Base-by-base conservation (phyloP, 805 yeast genomes). In the Hanseniaspora guilliermondii region DNA sequence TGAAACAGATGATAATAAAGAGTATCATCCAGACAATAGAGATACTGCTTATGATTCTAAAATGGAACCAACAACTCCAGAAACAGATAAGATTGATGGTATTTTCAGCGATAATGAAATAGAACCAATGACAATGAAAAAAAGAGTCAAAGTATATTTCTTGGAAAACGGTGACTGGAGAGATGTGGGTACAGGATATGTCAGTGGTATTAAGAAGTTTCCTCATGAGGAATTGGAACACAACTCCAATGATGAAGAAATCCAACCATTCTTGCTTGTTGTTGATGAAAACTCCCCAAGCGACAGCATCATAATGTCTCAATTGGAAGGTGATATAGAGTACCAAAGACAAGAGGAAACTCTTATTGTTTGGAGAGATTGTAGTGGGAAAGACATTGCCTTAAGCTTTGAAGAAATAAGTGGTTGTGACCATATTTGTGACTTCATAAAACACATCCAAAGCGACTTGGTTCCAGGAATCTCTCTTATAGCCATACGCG, bases 301-400 rank as follows among this genome's bases (percentile, higher is more conserved):
- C 2, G 80, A 82, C 30, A 70, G 79, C 11, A 69, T 91, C 22
- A 68, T 91, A 40, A 76, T 77, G 61, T 78, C 89, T 4, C 73
- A 67, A 56, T 72, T 91, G n/a, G 82, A 78, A 61, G 94, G 94
- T 0, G 68, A 77, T 30, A 82, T 81, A 3, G 94, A 85, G 60
- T 91, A 85, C 65, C 97, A 91, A 65, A 77, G 95, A 62, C 97
- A 93, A 63, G 96, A 88, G 64, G 97, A 88, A 56, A 88, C 97
- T 0, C 71, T 91, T 47, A 87, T 91, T 9, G 96, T 91, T 21
- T 91, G 97, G 97, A 85, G 94, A 9, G 96, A 87, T 62, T 62
- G 69, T 2, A 74, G 76, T 19, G 80, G 83, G 7, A 76, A 75
- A 53, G 95, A 87, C 66, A 79, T 87, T 58, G 97, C 97, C 1